phyloP scores from a whole-genome alignment of 257 asterid genomes.

The Lithospermum erythrorhizon region DNA sequence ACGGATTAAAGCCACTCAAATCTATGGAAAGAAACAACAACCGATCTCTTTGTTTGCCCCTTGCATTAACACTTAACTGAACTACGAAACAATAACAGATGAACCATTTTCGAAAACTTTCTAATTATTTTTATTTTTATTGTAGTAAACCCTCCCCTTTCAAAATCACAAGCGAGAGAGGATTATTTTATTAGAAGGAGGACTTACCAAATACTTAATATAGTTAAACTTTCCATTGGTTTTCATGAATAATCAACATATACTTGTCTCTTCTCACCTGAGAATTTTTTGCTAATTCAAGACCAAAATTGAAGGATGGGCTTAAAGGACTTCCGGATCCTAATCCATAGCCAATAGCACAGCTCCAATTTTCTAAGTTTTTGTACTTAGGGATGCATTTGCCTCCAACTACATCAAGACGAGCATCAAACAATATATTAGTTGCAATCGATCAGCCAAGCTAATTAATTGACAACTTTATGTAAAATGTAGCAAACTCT shows the following conservation, averaged over 20 bases:
- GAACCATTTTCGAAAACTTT: too few relatives aligned
- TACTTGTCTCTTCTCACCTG: slow-evolving; percentile 41
- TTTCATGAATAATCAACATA: not conserved
- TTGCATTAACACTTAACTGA: too few relatives aligned
- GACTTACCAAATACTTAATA: not conserved
- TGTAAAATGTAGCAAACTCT: not conserved
- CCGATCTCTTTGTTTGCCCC: too few relatives aligned
- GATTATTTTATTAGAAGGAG: not conserved
- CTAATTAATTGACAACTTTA: not conserved
- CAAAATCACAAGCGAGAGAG: not conserved
- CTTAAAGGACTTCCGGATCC: slow-evolving; percentile 92
- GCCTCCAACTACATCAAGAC: slow-evolving; percentile 48
- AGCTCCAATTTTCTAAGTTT: slow-evolving; percentile 81
- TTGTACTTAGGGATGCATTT: slow-evolving; percentile 45
- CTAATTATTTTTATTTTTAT: too few relatives aligned
- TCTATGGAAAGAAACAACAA: too few relatives aligned
- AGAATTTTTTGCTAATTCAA: slow-evolving; percentile 72
- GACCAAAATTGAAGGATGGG: slow-evolving; percentile 89
- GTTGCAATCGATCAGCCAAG: not conserved
- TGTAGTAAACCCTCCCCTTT: too few relatives aligned
- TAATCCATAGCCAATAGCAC: slow-evolving; percentile 79
- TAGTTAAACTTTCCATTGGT: not conserved
- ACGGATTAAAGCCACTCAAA: too few relatives aligned
- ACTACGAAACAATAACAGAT: too few relatives aligned
- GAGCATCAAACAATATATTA: slow-evolving; percentile 9